Evolutionary conservation across 306 rosid genomes (phyloP).

Genomic region (Biancaea sappan): DNA sequence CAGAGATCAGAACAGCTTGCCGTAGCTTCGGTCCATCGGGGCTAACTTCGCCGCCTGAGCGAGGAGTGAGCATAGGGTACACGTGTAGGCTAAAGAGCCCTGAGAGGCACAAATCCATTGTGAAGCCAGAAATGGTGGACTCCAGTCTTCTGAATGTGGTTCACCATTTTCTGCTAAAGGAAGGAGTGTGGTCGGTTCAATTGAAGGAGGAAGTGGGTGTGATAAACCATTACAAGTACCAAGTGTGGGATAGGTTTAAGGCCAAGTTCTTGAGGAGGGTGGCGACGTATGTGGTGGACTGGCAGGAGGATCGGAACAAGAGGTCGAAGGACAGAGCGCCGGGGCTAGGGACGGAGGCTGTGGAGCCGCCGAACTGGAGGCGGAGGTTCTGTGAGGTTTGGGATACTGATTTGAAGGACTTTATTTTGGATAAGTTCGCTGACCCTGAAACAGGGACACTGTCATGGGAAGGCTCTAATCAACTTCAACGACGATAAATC

Average conservation of each 20-base stretch:
- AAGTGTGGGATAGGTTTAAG: constrained; percentile 88
- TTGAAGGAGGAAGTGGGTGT: constrained; percentile 57
- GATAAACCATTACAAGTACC: constrained; percentile 92
- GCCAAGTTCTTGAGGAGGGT: constrained; percentile 90
- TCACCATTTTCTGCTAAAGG: constrained; percentile 78
- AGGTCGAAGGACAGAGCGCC: constrained; percentile 98
- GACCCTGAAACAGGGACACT: constrained; percentile 68
- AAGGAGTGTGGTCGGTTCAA: constrained; percentile 49
- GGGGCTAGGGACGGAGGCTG: constrained; percentile 86
- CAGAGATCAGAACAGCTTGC: constrained; percentile 82
- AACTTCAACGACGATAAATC: too few relatives aligned
- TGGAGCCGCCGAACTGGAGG: constrained; percentile 85
- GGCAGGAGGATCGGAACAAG: constrained; percentile 86
- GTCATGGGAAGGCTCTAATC: constrained; percentile 67
- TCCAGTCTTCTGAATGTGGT: constrained; percentile 77
- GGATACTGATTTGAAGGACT: constrained; percentile 87
- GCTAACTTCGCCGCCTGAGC: constrained; percentile 55
- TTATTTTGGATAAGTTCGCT: constrained; percentile 58
- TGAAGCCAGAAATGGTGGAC: constrained; percentile 72
- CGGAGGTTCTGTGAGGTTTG: constrained; percentile 83
- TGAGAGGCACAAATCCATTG: constrained; percentile 86
- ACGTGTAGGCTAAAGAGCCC: constrained; percentile 80
- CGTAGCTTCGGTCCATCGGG: constrained; percentile 97
- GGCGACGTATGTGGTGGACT: constrained; percentile 93
- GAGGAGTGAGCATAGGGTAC: constrained; percentile 78